Percentiles rank a stretch among this genome's conserved stretches.
phyloP scores from a whole-genome alignment of 164 flowering plant species.

The Tetrastigma voinierianum region DNA sequence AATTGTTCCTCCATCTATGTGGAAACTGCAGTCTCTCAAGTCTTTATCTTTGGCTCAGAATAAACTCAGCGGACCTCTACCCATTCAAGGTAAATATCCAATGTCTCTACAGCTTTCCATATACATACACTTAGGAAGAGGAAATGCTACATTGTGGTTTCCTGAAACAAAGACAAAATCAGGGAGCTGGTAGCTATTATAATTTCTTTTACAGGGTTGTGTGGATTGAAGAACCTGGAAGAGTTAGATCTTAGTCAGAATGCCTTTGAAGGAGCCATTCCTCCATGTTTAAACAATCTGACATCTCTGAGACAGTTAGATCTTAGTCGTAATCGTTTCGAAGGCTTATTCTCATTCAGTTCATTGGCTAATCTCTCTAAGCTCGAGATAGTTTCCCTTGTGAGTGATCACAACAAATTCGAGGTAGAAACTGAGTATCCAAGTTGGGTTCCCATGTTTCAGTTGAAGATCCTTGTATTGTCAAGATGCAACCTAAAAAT shows the following conservation, averaged over 20 bases:
- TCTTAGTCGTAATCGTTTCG: no score
- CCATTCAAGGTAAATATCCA: slow-evolving; percentile 9
- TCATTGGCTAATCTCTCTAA: not conserved
- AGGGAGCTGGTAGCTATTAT: not conserved
- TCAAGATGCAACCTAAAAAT: slow-evolving; percentile 2
- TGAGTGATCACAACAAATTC: not conserved
- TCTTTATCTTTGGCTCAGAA: slow-evolving; percentile 5
- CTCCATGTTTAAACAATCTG: not conserved
- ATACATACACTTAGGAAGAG: not conserved
- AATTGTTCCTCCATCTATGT: slow-evolving; percentile 2
- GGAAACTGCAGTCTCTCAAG: not conserved
- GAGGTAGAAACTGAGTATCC: not conserved
- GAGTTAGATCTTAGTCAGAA: not conserved
- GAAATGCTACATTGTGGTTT: not conserved
- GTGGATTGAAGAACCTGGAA: not conserved
- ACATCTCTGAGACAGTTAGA: no score
- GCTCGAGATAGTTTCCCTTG: slow-evolving; percentile 1
- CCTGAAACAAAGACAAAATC: not conserved
- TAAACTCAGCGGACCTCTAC: not conserved
- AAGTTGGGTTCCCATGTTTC: slow-evolving; percentile 5
- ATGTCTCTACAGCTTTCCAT: not conserved
- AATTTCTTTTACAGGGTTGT: not conserved
- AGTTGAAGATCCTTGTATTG: not conserved
- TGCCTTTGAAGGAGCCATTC: not conserved
- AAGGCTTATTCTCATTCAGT: no score